Evolutionary conservation across 148 eudicot species (phyloP).

Genomic region (Cornus kousa): DNA sequence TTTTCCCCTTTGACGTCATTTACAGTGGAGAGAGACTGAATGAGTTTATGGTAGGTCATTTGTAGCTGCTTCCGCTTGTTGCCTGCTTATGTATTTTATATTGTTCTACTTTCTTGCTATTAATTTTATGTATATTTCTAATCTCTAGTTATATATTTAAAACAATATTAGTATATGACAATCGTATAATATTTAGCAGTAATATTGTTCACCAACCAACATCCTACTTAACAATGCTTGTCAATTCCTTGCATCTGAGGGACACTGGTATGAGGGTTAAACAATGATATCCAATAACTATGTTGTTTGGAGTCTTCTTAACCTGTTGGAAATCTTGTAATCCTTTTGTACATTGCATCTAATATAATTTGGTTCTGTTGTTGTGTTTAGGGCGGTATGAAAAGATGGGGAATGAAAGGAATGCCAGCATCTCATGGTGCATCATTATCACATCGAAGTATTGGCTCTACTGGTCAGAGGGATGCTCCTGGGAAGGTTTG

Average conservation of each 20-base stretch:
- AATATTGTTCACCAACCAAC: not conserved
- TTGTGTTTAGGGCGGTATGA: constrained; percentile 78
- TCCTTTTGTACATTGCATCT: not conserved
- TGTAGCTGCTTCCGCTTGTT: not conserved
- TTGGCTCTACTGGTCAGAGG: constrained; percentile 94
- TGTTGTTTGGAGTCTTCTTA: not conserved
- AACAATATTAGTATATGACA: not conserved
- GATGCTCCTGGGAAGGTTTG: constrained; percentile 89
- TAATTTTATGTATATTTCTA: no score
- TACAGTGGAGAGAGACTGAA: not conserved
- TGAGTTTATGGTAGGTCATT: not conserved
- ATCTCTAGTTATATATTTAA: not conserved
- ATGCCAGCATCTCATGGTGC: constrained; percentile 93
- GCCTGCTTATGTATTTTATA: not conserved
- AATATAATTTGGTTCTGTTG: not conserved
- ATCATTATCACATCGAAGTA: constrained; percentile 77
- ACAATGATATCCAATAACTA: not conserved
- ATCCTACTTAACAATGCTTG: not conserved
- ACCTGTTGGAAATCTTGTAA: no score
- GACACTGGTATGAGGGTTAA: not conserved
- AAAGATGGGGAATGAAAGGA: constrained; percentile 57
- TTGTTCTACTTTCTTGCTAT: not conserved
- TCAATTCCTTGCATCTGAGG: not conserved
- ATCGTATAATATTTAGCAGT: no score
- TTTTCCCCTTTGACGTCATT: not conserved